A percentile compares a stretch with the other conserved stretches of the same genome.
Evolutionary conservation across 768 basidiomycete genomes (phyloP).

Genomic region (Suillus ampliporus): DNA sequence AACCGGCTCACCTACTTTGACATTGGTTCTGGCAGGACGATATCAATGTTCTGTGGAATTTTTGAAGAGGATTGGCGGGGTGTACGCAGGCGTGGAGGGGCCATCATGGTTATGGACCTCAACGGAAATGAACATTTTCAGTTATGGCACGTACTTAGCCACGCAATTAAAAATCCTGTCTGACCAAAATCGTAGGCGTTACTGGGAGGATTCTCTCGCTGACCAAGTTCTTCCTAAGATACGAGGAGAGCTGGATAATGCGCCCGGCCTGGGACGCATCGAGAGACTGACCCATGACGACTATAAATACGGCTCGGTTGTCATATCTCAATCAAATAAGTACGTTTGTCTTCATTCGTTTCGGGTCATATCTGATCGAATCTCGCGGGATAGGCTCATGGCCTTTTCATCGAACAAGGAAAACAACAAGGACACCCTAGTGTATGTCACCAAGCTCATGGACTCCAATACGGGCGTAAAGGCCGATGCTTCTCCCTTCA

Average conservation of each 20-base stretch:
- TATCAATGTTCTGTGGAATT: slow-evolving; percentile 38
- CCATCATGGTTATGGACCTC: slow-evolving; percentile 47
- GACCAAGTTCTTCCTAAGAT: slow-evolving; percentile 37
- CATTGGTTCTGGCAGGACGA: slow-evolving; percentile 42
- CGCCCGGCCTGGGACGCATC: slow-evolving; percentile 45
- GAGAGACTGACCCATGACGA: slow-evolving; percentile 49
- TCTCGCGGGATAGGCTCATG: slow-evolving; percentile 35
- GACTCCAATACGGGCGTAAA: slow-evolving; percentile 39
- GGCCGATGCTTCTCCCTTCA: slow-evolving; percentile 33
- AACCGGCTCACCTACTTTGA: slow-evolving; percentile 47
- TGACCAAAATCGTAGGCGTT: slow-evolving; percentile 36
- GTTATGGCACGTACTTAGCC: slow-evolving; percentile 40
- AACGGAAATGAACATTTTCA: slow-evolving; percentile 48
- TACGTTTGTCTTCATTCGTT: slow-evolving; percentile 18
- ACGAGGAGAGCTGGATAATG: slow-evolving; percentile 44
- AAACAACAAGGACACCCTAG: slow-evolving; percentile 43
- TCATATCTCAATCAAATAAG: slow-evolving; percentile 44
- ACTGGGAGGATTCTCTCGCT: slow-evolving; percentile 45
- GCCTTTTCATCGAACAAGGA: slow-evolving; percentile 49
- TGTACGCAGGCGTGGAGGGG: slow-evolving; percentile 40
- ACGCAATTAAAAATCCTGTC: not conserved
- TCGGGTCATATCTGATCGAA: slow-evolving; percentile 9
- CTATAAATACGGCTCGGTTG: slow-evolving; percentile 35
- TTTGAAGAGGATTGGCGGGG: slow-evolving; percentile 49
- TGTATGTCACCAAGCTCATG: slow-evolving; percentile 39